Base-by-base conservation (phyloP, 345 rosid genomes). In the Boechera stricta region DNA sequence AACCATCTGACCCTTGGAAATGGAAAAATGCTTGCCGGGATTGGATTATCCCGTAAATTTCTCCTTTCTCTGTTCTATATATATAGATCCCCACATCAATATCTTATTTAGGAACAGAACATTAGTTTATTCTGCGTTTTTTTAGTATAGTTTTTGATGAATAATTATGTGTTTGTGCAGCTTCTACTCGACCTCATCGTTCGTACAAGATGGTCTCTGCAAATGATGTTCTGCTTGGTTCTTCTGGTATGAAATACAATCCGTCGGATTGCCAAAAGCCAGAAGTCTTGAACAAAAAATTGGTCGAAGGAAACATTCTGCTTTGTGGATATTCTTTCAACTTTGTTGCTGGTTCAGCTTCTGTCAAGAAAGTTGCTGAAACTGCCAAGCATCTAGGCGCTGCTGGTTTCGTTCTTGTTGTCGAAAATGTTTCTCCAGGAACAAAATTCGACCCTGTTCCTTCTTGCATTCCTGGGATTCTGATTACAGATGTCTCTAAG, bases 281-380 rank as follows among this genome's bases (percentile, higher is more conserved):
- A 7, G 98, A 96, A 84, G 83, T 96, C 26, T 82, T 96, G 62
- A 90, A 96, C 86, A 93, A 67, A 75, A 91, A 80, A 49, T 82
- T 93, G 83, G 82, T 96, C n/a, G 83, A 91, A 82, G 99, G 99
- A 51, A 93, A 91, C 79, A 84, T 96, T 82, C 92, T 96, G 57
- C 92, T 96, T n/a, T 96, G 99, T 78, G 99, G 99, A 57, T 96
- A 96, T 84, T 96, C 99, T 56, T 96, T 93, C 87, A 93, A 89
- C 85, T 96, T 96, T 77, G 96, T 96, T 69, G 84, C 82, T 76
- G 99, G 99, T 32, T 87, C 97, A 48, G 91, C 99, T 70, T 93
- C 99, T 21, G 84, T 93, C 76, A 96, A 93, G 86, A 96, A 91
- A 84, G 99, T 96, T 35, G 85, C 96, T 3, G 90, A 91, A 82